Evolutionary conservation across 2,329 filamentous ascomycete genomes (phyloP).

Genomic region (Pyrenochaeta sp.): DNA sequence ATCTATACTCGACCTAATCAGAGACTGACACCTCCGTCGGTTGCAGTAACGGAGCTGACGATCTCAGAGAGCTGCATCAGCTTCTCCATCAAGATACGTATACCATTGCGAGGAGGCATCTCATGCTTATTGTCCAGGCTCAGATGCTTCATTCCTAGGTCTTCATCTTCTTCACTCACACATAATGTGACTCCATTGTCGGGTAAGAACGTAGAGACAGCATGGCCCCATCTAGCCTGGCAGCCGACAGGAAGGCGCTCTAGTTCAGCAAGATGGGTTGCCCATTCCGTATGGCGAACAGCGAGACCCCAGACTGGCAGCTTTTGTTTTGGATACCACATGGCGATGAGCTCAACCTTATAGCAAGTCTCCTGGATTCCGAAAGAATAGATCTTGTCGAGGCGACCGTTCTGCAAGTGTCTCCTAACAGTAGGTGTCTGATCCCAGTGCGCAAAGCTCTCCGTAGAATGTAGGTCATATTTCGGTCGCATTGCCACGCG

Average conservation of each 20-base stretch:
- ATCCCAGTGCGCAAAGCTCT: slow-evolving; percentile 32
- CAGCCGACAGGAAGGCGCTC: slow-evolving; percentile 35
- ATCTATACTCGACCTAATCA: background rate
- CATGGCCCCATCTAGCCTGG: slow-evolving; percentile 32
- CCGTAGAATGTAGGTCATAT: slow-evolving; percentile 18
- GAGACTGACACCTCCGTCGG: slow-evolving; percentile 9
- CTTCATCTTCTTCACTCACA: slow-evolving; percentile 10
- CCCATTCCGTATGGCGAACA: slow-evolving; percentile 43
- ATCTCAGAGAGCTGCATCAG: slow-evolving; percentile 39
- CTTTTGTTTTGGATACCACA: slow-evolving; percentile 37
- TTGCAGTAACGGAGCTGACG: slow-evolving; percentile 23
- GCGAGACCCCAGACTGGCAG: slow-evolving; percentile 41
- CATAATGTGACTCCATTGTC: slow-evolving; percentile 30
- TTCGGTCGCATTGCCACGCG: slow-evolving; percentile 24
- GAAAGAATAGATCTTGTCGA: slow-evolving; percentile 44
- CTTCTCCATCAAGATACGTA: slow-evolving; percentile 30
- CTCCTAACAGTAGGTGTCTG: slow-evolving; percentile 22
- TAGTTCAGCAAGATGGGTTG: slow-evolving; percentile 33
- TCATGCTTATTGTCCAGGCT: slow-evolving; percentile 7
- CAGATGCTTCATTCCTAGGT: slow-evolving; percentile 12
- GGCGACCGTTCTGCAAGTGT: slow-evolving; percentile 18
- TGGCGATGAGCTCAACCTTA: slow-evolving; percentile 32
- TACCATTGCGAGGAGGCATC: slow-evolving; percentile 23
- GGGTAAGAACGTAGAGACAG: slow-evolving; percentile 37
- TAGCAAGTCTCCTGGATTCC: slow-evolving; percentile 39